Base-by-base conservation (phyloP, 1,284 basidiomycete species). In the Melampsora occidentalis region DNA sequence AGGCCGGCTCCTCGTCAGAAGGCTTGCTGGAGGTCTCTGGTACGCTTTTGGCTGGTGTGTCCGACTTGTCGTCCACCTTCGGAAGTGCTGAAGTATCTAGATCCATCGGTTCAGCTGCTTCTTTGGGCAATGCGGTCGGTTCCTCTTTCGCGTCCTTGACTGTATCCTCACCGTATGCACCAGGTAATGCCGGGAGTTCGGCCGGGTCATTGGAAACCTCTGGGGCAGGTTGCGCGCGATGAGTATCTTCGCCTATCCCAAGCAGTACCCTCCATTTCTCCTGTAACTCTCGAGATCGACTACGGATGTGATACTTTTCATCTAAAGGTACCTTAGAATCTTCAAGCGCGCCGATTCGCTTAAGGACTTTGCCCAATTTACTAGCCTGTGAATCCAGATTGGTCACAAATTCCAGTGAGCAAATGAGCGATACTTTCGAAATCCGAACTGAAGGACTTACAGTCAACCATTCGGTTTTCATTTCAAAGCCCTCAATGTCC, bases 291-390 rank as follows among this genome's bases (percentile, higher is more conserved):
- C 67, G 73, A 16, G 73, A 51, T 64, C 73, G 67, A 20, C 51
- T 53, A 48, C 67, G 57, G 61, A 76, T 76, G 49, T 62, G 57
- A 51, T 76, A 76, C 57, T 69, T 28, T 12, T 67, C 39, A 31
- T 76, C 61, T 46, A 63, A 69, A 31, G 73, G 73, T 14, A 76
- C 48, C n/a, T 69, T 69, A 7, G 33, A 35, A 20, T 76, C 73
- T 18, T 76, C 73, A 4, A 76, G 67, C 20, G 68, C 48, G 4
- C 73, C 73, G 25, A 76, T 49, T 28, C 73, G 57, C 67, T 76
- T 76, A 9, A 76, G 46, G n/a, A 76, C 73, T 63, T 76, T 76
- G 31, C 42, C 73, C n/a, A 76, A 61, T 62, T 76, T 76, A 69
- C 67, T 76, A 22, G 42, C 61, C 73, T 76, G 31, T n/a, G n/a